A percentile compares a stretch with the other conserved stretches of the same genome.
Conservation (phyloP, 805 yeast genomes). For the Alloascoidea africana region DNA sequence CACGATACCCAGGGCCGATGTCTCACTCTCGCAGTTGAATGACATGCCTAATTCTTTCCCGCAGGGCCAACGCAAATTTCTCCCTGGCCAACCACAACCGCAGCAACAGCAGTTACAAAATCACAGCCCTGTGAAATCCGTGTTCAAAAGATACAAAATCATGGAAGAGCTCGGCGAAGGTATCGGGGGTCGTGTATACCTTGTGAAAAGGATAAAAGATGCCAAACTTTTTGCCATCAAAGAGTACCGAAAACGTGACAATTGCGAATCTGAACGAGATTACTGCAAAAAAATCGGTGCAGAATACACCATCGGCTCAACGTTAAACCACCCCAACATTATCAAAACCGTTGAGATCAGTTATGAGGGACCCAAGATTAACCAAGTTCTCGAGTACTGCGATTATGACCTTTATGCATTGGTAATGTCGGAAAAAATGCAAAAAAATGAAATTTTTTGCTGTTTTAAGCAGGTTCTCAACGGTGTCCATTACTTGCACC, state of each 20-base stretch:
- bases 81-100: background rate
- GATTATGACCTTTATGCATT: constrained; percentile 88
- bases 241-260: constrained; percentile 69
- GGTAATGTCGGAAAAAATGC: constrained; percentile 87
- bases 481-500: constrained; percentile 71
- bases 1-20: too few relatives aligned
- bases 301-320: constrained; percentile 87
- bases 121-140: too few relatives aligned
- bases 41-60: too few relatives aligned
- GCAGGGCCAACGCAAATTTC: background rate
- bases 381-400: constrained; percentile 91
- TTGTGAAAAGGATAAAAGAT: constrained; percentile 55
- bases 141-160: background rate
- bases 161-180: constrained; percentile 64
- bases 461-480: constrained; percentile 77
- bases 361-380: constrained; percentile 72
- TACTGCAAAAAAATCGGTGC: constrained; percentile 87
- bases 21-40: too few relatives aligned
- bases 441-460: constrained; percentile 63
- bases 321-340: constrained; percentile 79
- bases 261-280: constrained; percentile 65
- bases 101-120: constrained; percentile 1
- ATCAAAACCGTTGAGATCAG: constrained; percentile 86
- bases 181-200: constrained; percentile 83
- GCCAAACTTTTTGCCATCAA: constrained; percentile 75